Evolutionary conservation across 2,329 filamentous ascomycete species (phyloP).

Genomic region (Colletotrichum eremochloae): DNA sequence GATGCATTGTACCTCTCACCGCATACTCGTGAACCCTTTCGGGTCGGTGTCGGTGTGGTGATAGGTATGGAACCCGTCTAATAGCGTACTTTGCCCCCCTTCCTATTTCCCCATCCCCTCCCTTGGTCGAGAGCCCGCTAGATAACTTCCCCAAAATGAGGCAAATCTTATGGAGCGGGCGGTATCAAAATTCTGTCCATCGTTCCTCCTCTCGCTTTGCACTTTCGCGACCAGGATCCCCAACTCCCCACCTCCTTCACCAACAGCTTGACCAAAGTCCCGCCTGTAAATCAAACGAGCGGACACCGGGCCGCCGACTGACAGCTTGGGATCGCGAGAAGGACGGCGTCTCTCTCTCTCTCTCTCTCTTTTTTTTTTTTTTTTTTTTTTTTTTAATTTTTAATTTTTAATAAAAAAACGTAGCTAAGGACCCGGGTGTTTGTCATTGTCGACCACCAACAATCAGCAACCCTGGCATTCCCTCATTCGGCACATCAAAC

Average conservation of each 20-base stretch:
- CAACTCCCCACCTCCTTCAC: background rate
- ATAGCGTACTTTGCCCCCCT: constrained; percentile 35
- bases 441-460: background rate
- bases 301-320: background rate
- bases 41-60: constrained; percentile 40
- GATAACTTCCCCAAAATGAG: constrained; percentile 35
- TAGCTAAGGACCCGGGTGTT: background rate
- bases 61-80: constrained; percentile 38
- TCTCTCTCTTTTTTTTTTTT: too few relatives aligned
- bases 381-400: background rate
- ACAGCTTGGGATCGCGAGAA: background rate
- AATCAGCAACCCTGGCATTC: background rate
- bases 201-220: background rate
- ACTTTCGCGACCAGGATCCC: constrained; percentile 1
- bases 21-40: constrained; percentile 8
- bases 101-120: constrained; percentile 21
- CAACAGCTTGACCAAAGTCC: background rate
- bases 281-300: background rate
- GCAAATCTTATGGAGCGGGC: constrained; percentile 36
- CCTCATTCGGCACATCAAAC: background rate
- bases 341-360: background rate
- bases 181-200: constrained; percentile 24
- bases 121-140: constrained; percentile 29
- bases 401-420: background rate
- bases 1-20: constrained; percentile 23